Conservation (phyloP, 2,329 filamentous ascomycete genomes). For the Cercospora berteroae region DNA sequence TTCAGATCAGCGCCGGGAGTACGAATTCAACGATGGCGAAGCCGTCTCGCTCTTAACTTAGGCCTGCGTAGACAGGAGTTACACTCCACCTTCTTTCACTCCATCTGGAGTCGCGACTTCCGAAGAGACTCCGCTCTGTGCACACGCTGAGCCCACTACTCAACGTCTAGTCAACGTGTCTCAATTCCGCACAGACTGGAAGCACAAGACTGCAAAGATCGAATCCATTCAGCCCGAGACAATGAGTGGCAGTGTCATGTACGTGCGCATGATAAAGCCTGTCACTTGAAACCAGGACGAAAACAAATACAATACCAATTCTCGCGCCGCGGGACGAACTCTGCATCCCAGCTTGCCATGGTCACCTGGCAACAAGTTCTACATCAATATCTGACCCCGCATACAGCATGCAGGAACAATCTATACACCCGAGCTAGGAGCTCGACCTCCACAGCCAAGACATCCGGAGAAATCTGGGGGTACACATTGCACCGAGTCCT, state of each 20-base stretch:
- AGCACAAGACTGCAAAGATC: background rate
- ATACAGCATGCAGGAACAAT: slow-evolving; percentile 1
- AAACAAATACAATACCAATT: background rate
- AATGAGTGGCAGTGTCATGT: background rate
- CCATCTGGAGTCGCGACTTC: background rate
- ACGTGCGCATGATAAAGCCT: background rate
- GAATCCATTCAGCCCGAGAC: background rate
- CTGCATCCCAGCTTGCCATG: background rate
- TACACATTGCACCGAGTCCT: background rate
- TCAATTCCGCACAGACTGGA: background rate
- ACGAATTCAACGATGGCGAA: background rate
- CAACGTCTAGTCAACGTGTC: background rate
- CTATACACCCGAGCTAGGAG: background rate
- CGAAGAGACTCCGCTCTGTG: background rate
- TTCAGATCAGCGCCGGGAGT: background rate
- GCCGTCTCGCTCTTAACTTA: background rate
- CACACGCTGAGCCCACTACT: background rate
- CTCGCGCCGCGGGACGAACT: background rate
- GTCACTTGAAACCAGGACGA: background rate
- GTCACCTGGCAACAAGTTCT: background rate
- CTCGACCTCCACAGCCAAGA: slow-evolving; percentile 7
- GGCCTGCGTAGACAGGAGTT: background rate
- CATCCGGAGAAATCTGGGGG: slow-evolving; percentile 8
- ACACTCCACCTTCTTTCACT: background rate
- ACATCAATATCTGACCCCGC: background rate